Conservation (phyloP, 2,329 filamentous ascomycete genomes). For the Ceratocystis alfenasii region DNA sequence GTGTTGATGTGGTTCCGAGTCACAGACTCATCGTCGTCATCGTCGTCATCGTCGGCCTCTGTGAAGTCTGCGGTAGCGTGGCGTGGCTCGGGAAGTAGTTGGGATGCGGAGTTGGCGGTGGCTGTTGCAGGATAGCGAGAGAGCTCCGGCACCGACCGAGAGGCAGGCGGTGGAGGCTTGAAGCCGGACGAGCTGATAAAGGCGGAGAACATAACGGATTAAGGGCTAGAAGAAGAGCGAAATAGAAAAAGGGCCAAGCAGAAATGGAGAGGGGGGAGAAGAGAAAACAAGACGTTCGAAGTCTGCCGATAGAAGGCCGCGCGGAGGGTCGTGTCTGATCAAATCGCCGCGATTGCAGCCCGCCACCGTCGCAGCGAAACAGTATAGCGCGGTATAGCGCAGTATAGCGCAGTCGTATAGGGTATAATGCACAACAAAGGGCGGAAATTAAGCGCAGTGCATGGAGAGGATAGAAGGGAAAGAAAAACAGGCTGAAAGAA, state of each 20-base stretch:
- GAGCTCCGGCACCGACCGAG: conserved; percentile 18
- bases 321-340: not conserved
- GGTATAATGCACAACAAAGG: not conserved
- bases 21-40: conserved; percentile 31
- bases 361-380: not conserved
- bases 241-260: not conserved
- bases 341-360: not conserved
- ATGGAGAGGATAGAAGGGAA: not conserved
- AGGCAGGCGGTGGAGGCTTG: conserved; percentile 13
- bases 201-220: conserved; percentile 17
- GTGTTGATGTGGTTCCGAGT: conserved; percentile 25
- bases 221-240: not conserved
- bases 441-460: not conserved
- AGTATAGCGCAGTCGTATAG: too few relatives aligned
- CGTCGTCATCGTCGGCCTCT: conserved; percentile 46
- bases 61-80: conserved; percentile 55
- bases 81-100: conserved; percentile 28
- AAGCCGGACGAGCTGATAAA: conserved; percentile 6
- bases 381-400: not conserved
- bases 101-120: conserved; percentile 3
- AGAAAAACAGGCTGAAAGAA: not conserved
- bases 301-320: too few relatives aligned
- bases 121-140: conserved; percentile 8
- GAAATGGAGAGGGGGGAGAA: not conserved
- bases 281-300: not conserved